A percentile compares a stretch with the other conserved stretches of the same genome.
Evolutionary conservation across 2,329 filamentous ascomycete genomes (phyloP).

Genomic region (Cladobotryum mycophilum): DNA sequence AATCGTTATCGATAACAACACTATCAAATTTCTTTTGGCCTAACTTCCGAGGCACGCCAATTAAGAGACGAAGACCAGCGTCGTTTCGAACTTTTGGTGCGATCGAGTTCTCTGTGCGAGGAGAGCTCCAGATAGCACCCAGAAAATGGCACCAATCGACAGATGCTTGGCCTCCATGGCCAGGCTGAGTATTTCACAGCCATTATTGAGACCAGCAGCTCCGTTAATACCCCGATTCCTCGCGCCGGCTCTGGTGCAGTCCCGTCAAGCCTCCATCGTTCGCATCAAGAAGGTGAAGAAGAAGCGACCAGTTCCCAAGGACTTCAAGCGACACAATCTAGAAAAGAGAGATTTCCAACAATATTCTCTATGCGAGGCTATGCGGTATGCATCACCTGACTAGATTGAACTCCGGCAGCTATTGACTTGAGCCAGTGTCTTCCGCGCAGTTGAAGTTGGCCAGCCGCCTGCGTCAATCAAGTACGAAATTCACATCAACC

Average conservation of each 20-base stretch:
- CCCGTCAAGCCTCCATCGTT: slow-evolving; percentile 35
- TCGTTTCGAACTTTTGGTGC: slow-evolving; percentile 12
- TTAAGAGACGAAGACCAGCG: slow-evolving; percentile 1
- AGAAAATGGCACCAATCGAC: slow-evolving; percentile 44
- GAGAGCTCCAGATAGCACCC: slow-evolving; percentile 23
- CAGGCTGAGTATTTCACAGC: slow-evolving; percentile 39
- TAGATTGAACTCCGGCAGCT: neutral
- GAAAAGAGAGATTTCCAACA: slow-evolving; percentile 56
- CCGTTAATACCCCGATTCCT: slow-evolving; percentile 43
- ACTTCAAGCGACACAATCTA: slow-evolving; percentile 60
- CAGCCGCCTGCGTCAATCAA: slow-evolving; percentile 65
- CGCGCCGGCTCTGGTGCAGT: slow-evolving; percentile 40
- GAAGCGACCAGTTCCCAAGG: slow-evolving; percentile 58
- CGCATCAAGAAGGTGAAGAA: slow-evolving; percentile 48
- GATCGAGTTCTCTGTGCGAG: slow-evolving; percentile 7
- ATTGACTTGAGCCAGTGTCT: slow-evolving; percentile 54
- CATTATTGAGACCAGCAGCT: slow-evolving; percentile 35
- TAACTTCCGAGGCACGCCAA: slow-evolving; percentile 20
- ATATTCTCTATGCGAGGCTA: slow-evolving; percentile 83
- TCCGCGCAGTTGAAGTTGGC: slow-evolving; percentile 89
- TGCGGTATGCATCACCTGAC: slow-evolving; percentile 59
- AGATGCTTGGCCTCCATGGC: slow-evolving; percentile 51
- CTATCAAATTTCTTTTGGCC: slow-evolving; percentile 14
- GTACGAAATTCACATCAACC: slow-evolving; percentile 81
- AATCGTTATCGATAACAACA: slow-evolving; percentile 19